Conservation (phyloP, 148 eudicot species). For the Arctostaphylos glauca region DNA sequence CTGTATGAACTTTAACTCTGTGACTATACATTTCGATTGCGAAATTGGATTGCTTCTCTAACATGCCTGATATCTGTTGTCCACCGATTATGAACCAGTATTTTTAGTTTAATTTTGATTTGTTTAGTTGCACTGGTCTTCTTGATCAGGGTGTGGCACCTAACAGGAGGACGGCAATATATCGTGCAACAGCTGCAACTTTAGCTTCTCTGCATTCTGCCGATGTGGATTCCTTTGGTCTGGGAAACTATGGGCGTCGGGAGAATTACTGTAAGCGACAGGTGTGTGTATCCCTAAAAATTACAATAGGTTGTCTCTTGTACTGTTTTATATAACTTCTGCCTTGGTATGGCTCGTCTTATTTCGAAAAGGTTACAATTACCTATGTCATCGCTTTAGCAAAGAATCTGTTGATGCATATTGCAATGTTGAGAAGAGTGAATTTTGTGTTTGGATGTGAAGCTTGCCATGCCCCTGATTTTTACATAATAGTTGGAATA, state of each 20-base stretch:
- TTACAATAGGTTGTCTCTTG: background rate
- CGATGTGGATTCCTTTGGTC: slow-evolving; percentile 78
- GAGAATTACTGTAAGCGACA: slow-evolving; percentile 86
- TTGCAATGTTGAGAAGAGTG: background rate
- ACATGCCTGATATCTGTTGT: background rate
- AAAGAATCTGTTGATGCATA: background rate
- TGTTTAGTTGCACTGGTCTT: background rate
- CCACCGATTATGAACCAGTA: background rate
- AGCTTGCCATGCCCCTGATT: background rate
- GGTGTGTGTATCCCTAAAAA: slow-evolving; percentile 30
- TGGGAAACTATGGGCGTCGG: slow-evolving; percentile 70
- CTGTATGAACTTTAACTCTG: slow-evolving; percentile 43
- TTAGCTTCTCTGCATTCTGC: slow-evolving; percentile 81
- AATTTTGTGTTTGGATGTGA: background rate
- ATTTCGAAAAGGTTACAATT: background rate
- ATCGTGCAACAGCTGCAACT: slow-evolving; percentile 63
- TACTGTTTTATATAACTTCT: background rate
- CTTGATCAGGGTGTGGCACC: slow-evolving; percentile 63
- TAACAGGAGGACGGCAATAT: slow-evolving; percentile 52
- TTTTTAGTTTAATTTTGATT: background rate
- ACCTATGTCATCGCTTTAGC: background rate
- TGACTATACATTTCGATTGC: background rate
- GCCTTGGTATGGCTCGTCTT: background rate
- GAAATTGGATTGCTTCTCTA: background rate
- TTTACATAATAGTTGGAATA: background rate